A percentile compares a stretch with the other conserved stretches of the same genome.
phyloP scores from a whole-genome alignment of 352 stramenopile species.

The Pythium myriotylum region DNA sequence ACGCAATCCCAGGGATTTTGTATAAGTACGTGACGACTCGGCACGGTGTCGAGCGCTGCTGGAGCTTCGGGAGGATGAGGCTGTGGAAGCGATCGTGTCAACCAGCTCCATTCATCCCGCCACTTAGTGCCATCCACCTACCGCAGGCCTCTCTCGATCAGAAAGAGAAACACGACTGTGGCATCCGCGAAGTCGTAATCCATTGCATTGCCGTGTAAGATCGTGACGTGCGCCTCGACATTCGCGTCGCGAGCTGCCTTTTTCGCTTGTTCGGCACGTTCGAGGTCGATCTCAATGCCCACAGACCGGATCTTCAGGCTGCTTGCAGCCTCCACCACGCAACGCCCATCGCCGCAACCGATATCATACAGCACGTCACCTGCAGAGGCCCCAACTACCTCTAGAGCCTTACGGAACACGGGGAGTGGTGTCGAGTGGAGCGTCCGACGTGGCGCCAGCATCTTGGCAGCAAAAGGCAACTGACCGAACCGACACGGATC shows the following conservation, averaged over 20 bases:
- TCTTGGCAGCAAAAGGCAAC: constrained; percentile 15
- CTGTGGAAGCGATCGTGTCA: constrained; percentile 25
- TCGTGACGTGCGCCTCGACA: constrained; percentile 57
- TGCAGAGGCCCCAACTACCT: constrained; percentile 39
- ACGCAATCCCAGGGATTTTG: constrained; percentile 47
- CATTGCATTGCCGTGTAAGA: constrained; percentile 72
- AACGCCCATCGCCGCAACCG: constrained; percentile 76
- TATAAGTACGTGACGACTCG: constrained; percentile 84
- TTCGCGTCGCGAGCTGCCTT: constrained; percentile 26
- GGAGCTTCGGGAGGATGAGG: constrained; percentile 52
- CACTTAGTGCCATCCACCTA: constrained; percentile 35
- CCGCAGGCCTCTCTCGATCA: constrained; percentile 73
- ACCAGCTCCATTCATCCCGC: not conserved
- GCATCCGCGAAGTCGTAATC: constrained; percentile 66
- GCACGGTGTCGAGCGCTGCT: constrained; percentile 38
- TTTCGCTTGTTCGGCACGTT: constrained; percentile 38
- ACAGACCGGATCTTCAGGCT: constrained; percentile 52
- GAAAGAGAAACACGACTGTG: constrained; percentile 80
- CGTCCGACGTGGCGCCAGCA: constrained; percentile 79
- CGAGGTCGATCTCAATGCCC: constrained; percentile 68
- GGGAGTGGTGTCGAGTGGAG: constrained; percentile 77
- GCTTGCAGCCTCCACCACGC: constrained; percentile 62
- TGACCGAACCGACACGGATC: not conserved
- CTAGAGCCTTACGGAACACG: constrained; percentile 60
- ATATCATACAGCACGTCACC: constrained; percentile 76